phyloP scores from a whole-genome alignment of 768 basidiomycete species.

The Hortiboletus campestris region DNA sequence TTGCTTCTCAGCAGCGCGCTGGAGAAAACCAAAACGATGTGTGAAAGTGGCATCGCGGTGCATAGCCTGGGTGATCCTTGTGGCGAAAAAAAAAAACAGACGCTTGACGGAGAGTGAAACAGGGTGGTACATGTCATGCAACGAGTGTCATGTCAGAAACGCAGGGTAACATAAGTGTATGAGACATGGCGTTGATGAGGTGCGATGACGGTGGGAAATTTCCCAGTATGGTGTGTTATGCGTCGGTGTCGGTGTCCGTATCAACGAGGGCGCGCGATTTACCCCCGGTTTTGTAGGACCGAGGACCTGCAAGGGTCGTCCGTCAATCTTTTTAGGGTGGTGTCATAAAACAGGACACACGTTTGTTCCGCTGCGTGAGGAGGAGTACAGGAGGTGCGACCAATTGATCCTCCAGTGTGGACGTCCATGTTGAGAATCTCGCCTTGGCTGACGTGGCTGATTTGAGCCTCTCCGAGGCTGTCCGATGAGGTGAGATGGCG shows the following conservation, averaged over 20 bases:
- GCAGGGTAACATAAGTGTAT: not conserved
- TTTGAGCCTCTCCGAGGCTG: slow-evolving; percentile 18
- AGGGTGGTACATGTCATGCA: not conserved
- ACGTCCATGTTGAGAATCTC: slow-evolving; percentile 1
- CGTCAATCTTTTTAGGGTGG: not conserved
- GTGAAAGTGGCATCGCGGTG: too few relatives aligned
- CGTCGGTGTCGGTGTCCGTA: slow-evolving; percentile 9
- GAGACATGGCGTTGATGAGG: not conserved
- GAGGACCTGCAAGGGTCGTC: not conserved
- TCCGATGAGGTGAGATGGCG: not conserved
- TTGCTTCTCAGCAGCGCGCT: too few relatives aligned
- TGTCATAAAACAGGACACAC: not conserved
- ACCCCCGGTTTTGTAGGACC: not conserved
- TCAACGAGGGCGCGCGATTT: slow-evolving; percentile 6
- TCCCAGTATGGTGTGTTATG: not conserved
- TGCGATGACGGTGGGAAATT: slow-evolving; percentile 9
- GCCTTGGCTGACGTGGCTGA: slow-evolving; percentile 17
- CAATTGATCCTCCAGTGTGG: slow-evolving; percentile 16
- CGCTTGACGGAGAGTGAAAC: too few relatives aligned
- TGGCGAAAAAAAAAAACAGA: too few relatives aligned
- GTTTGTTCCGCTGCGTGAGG: slow-evolving; percentile 14
- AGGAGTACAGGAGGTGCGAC: slow-evolving; percentile 10
- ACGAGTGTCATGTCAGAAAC: not conserved
- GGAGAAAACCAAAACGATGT: too few relatives aligned
- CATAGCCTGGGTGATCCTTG: too few relatives aligned